Percentiles rank a stretch among this genome's conserved stretches.
phyloP scores from a whole-genome alignment of 768 basidiomycete species.

The Suillus sp. region DNA sequence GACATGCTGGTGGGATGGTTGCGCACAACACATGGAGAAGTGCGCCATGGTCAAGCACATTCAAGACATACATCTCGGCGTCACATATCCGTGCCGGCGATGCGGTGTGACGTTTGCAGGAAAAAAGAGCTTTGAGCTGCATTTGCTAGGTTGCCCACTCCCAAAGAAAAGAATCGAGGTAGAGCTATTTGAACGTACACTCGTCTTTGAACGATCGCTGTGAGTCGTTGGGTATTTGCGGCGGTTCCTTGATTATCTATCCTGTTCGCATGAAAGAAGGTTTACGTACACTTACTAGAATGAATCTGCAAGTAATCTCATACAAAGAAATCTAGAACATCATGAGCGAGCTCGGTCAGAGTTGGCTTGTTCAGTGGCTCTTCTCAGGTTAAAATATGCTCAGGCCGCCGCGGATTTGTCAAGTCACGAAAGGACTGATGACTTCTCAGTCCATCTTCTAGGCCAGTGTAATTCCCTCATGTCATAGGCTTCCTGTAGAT shows the following conservation, averaged over 20 bases:
- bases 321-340: not conserved
- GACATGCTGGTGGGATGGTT: constrained; percentile 7
- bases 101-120: not conserved
- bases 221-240: not conserved
- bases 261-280: not conserved
- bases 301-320: not conserved
- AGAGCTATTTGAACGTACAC: not conserved
- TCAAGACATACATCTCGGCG: constrained; percentile 3
- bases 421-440: not conserved
- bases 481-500: not conserved
- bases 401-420: not conserved
- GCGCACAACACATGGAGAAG: constrained; percentile 1
- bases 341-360: not conserved
- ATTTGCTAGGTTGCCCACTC: constrained; percentile 1
- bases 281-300: not conserved
- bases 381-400: not conserved
- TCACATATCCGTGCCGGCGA: constrained; percentile 4
- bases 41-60: not conserved
- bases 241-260: not conserved
- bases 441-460: not conserved
- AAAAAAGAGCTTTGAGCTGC: constrained; percentile 1
- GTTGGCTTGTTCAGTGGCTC: not conserved
- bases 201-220: not conserved
- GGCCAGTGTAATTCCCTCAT: not conserved
- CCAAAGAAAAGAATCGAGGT: not conserved